These are phyloP conservation scores for Eimeria tenella DNA, from an alignment of 169 alveolate species.

Conservation along the genomic window DNA sequence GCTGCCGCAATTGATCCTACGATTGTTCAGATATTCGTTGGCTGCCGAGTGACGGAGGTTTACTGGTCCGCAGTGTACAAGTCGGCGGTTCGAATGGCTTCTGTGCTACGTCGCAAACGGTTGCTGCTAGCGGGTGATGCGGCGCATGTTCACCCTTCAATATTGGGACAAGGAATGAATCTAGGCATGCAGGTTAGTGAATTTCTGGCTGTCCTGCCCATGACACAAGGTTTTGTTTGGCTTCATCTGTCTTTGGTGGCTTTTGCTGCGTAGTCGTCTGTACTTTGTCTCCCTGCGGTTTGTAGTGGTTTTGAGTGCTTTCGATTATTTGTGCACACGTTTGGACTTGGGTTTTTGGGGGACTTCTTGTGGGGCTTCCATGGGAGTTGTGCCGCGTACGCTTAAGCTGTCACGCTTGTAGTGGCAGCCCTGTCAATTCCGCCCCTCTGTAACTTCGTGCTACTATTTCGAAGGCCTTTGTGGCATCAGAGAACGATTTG, in stretches of 20 bases:
- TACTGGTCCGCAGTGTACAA: constrained; percentile 18
- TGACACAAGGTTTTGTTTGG: background rate
- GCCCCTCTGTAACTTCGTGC: too few species aligned
- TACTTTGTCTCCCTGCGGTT: too few species aligned
- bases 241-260: background rate
- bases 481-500: too few species aligned
- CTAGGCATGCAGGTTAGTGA: constrained; percentile 83
- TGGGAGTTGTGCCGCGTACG: too few species aligned
- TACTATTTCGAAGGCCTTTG: too few species aligned
- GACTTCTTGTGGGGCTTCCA: too few species aligned
- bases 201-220: background rate
- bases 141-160: constrained; percentile 86
- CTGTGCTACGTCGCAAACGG: constrained; percentile 24
- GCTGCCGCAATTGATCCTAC: background rate
- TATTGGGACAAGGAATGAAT: constrained; percentile 87
- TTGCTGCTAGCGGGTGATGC: constrained; percentile 87
- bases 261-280: too few species aligned
- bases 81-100: constrained; percentile 2
- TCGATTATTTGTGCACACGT: too few species aligned
- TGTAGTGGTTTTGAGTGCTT: too few species aligned
- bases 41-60: constrained; percentile 28
- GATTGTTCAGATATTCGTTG: constrained; percentile 39
- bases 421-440: too few species aligned
- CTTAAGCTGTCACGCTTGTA: too few species aligned
- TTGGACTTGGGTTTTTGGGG: too few species aligned